Evolutionary conservation across 129 eudicot genomes (phyloP).

Genomic region (carrot (Daucus carota)): DNA sequence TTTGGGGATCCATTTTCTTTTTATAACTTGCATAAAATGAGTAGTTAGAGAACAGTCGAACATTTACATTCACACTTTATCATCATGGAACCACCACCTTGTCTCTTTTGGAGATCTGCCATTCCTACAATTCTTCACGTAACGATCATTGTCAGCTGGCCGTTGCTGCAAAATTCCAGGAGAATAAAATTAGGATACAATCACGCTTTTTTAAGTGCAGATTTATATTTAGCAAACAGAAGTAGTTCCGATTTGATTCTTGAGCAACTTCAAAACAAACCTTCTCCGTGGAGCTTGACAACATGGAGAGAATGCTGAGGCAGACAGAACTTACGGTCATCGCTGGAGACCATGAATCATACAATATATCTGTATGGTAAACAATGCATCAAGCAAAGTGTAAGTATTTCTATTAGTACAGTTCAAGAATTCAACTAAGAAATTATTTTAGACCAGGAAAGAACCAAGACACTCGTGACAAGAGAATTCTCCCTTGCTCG

Average conservation of each 20-base stretch:
- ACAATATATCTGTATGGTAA: conserved; percentile 52
- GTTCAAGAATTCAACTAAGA: background rate
- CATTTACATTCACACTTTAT: conserved; percentile 50
- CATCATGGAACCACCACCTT: conserved; percentile 99
- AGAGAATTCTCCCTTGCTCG: background rate
- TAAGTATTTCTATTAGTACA: background rate
- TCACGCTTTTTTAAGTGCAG: background rate
- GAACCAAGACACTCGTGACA: background rate
- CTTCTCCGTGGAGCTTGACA: conserved; percentile 73
- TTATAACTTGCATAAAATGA: background rate
- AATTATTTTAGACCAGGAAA: background rate
- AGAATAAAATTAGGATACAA: background rate
- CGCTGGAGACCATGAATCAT: conserved; percentile 90
- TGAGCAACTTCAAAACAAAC: conserved; percentile 16
- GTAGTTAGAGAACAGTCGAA: background rate
- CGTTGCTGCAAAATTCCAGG: conserved; percentile 50
- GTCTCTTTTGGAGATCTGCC: conserved; percentile 99
- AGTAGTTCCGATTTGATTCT: background rate
- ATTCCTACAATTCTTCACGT: conserved; percentile 87
- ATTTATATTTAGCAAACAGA: too few relatives aligned
- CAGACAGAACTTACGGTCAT: conserved; percentile 83
- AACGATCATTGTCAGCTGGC: conserved; percentile 86
- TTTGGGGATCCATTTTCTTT: background rate
- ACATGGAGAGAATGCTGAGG: conserved; percentile 77
- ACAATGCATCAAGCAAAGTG: background rate